These are phyloP conservation scores for Rubus idaeus DNA, from an alignment of 306 rosid species.

Conservation along the genomic window DNA sequence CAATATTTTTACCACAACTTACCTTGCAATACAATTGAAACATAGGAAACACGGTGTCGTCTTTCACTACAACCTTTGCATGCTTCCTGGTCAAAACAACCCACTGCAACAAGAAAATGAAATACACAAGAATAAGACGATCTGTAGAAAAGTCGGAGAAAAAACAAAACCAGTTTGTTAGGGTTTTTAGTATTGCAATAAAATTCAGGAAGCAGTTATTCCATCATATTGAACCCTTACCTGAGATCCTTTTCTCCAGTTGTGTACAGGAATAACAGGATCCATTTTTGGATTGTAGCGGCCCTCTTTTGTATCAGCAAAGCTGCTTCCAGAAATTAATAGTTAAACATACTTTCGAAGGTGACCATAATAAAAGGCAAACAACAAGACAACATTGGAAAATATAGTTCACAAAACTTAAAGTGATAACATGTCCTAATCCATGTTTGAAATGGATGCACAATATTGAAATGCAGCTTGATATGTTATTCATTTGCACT, in stretches of 20 bases:
- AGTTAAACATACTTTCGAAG: background rate
- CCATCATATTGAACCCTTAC: slow-evolving; percentile 36
- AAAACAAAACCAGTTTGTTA: slow-evolving; percentile 13
- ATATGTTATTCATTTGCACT: background rate
- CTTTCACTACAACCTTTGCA: slow-evolving; percentile 79
- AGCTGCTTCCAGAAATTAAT: slow-evolving; percentile 49
- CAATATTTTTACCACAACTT: slow-evolving; percentile 20
- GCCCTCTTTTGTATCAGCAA: slow-evolving; percentile 92
- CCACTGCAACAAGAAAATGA: slow-evolving; percentile 61
- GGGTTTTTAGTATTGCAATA: slow-evolving; percentile 17
- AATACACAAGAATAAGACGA: slow-evolving; percentile 29
- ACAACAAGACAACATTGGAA: background rate
- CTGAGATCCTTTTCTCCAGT: slow-evolving; percentile 99
- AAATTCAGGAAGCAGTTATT: slow-evolving; percentile 19
- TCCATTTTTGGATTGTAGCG: slow-evolving; percentile 95
- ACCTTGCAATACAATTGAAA: slow-evolving; percentile 86
- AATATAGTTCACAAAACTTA: background rate
- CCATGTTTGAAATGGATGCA: background rate
- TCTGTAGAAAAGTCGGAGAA: slow-evolving; percentile 6
- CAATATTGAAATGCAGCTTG: background rate
- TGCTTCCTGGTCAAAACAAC: slow-evolving; percentile 88
- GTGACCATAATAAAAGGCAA: background rate
- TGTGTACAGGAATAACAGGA: slow-evolving; percentile 79
- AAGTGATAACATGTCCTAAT: background rate
- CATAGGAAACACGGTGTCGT: slow-evolving; percentile 69